Evolutionary conservation across 1,284 basidiomycete species (phyloP).

Genomic region (Trichosporon sp.): DNA sequence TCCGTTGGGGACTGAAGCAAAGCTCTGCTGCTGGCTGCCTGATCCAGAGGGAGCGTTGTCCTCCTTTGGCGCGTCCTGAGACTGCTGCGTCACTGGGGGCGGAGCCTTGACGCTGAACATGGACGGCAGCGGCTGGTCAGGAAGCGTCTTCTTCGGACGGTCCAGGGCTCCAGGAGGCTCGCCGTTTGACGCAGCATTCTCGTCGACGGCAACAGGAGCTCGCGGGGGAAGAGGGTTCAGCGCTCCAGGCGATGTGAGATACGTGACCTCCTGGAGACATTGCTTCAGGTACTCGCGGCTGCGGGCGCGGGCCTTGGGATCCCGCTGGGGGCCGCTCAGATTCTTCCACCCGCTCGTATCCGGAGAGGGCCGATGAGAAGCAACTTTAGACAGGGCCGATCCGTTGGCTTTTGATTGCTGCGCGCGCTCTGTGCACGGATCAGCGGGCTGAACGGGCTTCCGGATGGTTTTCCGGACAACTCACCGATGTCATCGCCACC

Average conservation of each 20-base stretch:
- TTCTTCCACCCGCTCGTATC: constrained; percentile 59
- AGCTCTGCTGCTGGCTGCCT: not conserved
- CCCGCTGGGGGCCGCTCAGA: constrained; percentile 61
- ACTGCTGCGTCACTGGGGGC: not conserved
- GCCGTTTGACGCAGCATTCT: constrained; percentile 8
- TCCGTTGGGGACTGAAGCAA: constrained; percentile 2
- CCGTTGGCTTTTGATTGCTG: constrained; percentile 1
- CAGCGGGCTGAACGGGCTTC: not conserved
- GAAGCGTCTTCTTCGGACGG: constrained; percentile 40
- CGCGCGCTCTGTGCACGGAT: constrained; percentile 3
- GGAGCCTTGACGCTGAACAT: constrained; percentile 1
- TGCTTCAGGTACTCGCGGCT: constrained; percentile 98
- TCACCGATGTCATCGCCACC: constrained; percentile 37
- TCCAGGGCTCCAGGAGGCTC: constrained; percentile 15
- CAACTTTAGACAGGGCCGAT: not conserved
- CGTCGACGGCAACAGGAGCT: constrained; percentile 51
- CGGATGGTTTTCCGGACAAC: not conserved
- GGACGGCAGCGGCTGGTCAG: constrained; percentile 33
- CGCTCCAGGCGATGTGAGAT: constrained; percentile 91
- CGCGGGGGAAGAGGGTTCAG: constrained; percentile 92
- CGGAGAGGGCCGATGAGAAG: constrained; percentile 18
- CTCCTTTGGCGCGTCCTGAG: not conserved
- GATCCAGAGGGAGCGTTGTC: not conserved
- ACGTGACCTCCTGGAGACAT: constrained; percentile 96
- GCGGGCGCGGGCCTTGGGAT: constrained; percentile 88